Evolutionary conservation across 1,284 basidiomycete species (phyloP).

Genomic region (Inonotus obliquus): DNA sequence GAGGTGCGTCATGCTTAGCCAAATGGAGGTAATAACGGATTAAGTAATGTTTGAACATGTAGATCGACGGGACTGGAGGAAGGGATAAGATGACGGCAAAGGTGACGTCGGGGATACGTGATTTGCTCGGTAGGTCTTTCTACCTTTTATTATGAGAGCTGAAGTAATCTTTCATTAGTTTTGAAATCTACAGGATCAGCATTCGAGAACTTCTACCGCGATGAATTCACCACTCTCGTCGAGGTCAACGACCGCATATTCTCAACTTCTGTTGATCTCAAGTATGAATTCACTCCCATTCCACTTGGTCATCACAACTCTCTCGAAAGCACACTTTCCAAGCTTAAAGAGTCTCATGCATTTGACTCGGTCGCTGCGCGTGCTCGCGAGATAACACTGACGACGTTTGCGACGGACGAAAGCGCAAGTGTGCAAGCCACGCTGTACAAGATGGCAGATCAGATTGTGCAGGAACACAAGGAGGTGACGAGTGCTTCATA

Average conservation of each 20-base stretch:
- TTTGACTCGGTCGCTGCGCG: slow-evolving; percentile 49
- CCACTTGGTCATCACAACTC: slow-evolving; percentile 1
- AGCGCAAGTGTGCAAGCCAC: slow-evolving; percentile 91
- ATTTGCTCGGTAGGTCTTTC: slow-evolving; percentile 63
- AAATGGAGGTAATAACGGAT: background rate
- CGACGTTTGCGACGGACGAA: slow-evolving; percentile 83
- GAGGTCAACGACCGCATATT: slow-evolving; percentile 86
- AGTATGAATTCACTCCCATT: slow-evolving; percentile 51
- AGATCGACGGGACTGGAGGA: slow-evolving; percentile 60
- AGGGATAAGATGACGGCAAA: slow-evolving; percentile 55
- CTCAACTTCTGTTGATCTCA: slow-evolving; percentile 76
- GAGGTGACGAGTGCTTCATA: slow-evolving; percentile 67
- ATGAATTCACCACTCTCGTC: slow-evolving; percentile 84
- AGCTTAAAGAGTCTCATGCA: slow-evolving; percentile 48
- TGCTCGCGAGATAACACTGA: slow-evolving; percentile 67
- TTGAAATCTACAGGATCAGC: slow-evolving; percentile 88
- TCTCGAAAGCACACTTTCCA: background rate
- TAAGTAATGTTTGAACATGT: background rate
- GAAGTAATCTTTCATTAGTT: slow-evolving; percentile 41
- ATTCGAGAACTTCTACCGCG: slow-evolving; percentile 79
- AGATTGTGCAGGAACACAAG: slow-evolving; percentile 63
- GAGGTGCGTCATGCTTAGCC: slow-evolving; percentile 35
- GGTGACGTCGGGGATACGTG: slow-evolving; percentile 67
- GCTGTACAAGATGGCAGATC: slow-evolving; percentile 83
- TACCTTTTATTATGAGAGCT: background rate